Evolutionary conservation across 129 eudicot genomes (phyloP).

Genomic region (Centaurea solstitialis): DNA sequence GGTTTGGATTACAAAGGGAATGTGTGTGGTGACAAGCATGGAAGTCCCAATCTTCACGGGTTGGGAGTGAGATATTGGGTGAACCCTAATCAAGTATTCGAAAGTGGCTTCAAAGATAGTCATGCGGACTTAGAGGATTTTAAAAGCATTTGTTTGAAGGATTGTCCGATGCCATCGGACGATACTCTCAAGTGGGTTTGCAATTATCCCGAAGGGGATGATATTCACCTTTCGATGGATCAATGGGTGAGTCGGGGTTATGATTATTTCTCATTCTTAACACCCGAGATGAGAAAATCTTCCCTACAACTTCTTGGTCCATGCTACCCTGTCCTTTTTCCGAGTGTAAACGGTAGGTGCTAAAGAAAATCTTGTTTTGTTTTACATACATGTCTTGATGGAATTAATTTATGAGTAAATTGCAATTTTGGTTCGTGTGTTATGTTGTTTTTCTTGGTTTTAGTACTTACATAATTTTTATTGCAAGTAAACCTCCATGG

Average conservation of each 20-base stretch:
- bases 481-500: too few relatives aligned
- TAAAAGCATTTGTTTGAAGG: conserved; percentile 79
- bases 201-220: conserved; percentile 89
- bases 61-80: conserved; percentile 87
- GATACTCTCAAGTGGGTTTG: conserved; percentile 93
- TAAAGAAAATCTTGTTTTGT: neutral
- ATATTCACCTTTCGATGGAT: conserved; percentile 57
- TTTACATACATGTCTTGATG: neutral
- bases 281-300: conserved; percentile 81
- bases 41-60: conserved; percentile 64
- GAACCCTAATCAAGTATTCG: conserved; percentile 89
- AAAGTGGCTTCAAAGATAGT: conserved; percentile 74
- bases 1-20: conserved; percentile 95
- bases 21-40: conserved; percentile 89
- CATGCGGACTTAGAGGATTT: conserved; percentile 62
- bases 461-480: too few relatives aligned
- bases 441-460: too few relatives aligned
- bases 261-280: conserved; percentile 78
- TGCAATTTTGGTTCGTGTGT: too few relatives aligned
- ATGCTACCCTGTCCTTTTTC: conserved; percentile 95
- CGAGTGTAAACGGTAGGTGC: conserved; percentile 85
- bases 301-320: conserved; percentile 98
- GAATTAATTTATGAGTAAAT: neutral
- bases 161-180: conserved; percentile 84
- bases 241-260: conserved; percentile 86